Evolutionary conservation across 495 filamentous ascomycete genomes (phyloP).

Genomic region (Talaromyces adpressus): DNA sequence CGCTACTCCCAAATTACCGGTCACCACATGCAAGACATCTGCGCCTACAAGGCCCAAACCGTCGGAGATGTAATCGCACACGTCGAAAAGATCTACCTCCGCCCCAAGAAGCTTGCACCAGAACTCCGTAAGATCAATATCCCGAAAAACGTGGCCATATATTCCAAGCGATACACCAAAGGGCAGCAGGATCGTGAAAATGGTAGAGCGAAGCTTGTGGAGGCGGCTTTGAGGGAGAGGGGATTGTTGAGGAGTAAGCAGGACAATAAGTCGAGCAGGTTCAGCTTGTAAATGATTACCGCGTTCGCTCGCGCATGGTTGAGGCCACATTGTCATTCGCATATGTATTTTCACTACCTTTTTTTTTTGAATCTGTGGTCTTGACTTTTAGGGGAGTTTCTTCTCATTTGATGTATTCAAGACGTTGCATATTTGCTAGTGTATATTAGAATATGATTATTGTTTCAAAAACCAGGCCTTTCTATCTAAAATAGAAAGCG

Average conservation of each 20-base stretch:
- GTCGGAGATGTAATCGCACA: constrained; percentile 47
- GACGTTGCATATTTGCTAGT: neutral
- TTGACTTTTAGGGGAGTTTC: constrained; percentile 4
- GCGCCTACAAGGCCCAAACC: constrained; percentile 45
- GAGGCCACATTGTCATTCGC: neutral
- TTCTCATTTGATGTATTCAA: constrained; percentile 1
- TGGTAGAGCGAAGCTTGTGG: constrained; percentile 81
- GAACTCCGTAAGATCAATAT: constrained; percentile 14
- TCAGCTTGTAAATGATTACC: neutral
- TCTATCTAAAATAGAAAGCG: too few relatives aligned
- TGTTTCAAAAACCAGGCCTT: neutral
- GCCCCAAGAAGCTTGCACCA: constrained; percentile 47
- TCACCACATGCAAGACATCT: constrained; percentile 61
- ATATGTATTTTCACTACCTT: neutral
- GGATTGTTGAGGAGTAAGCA: constrained; percentile 33
- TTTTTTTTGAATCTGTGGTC: neutral
- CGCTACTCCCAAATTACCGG: constrained; percentile 72
- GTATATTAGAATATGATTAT: constrained; percentile 4
- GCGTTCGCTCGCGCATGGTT: neutral
- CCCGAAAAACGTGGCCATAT: constrained; percentile 52
- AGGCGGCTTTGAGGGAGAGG: constrained; percentile 58
- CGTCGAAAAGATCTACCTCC: constrained; percentile 38
- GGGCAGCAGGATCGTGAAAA: constrained; percentile 66
- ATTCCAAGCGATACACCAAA: constrained; percentile 49
- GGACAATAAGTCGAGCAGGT: neutral